phyloP scores from a whole-genome alignment of 805 yeast genomes.

The Pichia pseudocactophila region DNA sequence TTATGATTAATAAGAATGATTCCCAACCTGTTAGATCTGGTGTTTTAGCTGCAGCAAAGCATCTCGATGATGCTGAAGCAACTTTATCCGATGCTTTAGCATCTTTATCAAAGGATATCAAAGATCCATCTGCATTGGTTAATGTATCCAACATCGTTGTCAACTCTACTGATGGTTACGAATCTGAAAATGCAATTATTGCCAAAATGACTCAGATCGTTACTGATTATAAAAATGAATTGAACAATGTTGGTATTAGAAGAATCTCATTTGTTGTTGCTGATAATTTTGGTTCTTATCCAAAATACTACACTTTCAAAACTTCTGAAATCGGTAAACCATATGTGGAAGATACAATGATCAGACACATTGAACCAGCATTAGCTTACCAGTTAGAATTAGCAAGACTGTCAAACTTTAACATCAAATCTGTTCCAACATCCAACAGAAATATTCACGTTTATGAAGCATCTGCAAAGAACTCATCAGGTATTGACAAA shows the following conservation, averaged over 20 bases:
- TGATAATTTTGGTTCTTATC: slow-evolving; percentile 75
- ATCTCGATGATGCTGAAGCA: slow-evolving; percentile 86
- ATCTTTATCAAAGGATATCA: slow-evolving; percentile 41
- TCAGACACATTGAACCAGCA: slow-evolving; percentile 98
- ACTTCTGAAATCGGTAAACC: slow-evolving; percentile 47
- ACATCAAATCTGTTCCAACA: slow-evolving; percentile 88
- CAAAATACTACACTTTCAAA: slow-evolving; percentile 91
- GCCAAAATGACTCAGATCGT: slow-evolving; percentile 55
- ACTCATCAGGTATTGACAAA: slow-evolving; percentile 78
- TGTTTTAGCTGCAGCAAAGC: slow-evolving; percentile 69
- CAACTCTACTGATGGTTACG: slow-evolving; percentile 64
- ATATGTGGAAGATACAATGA: slow-evolving; percentile 79
- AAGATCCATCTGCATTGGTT: slow-evolving; percentile 37
- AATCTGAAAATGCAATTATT: slow-evolving; percentile 59
- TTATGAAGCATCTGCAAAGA: slow-evolving; percentile 92
- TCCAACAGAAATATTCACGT: slow-evolving; percentile 97
- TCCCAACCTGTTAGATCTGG: slow-evolving; percentile 76
- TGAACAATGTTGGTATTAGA: slow-evolving; percentile 67
- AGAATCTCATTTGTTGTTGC: slow-evolving; percentile 91
- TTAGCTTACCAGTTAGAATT: slow-evolving; percentile 95
- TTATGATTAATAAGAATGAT: slow-evolving; percentile 60
- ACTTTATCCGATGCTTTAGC: slow-evolving; percentile 68
- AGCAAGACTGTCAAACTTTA: slow-evolving; percentile 88
- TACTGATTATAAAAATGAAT: slow-evolving; percentile 60
- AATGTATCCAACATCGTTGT: slow-evolving; percentile 82